Base-by-base conservation (phyloP, 208 protist genomes). In the Porcisia hertigi region DNA sequence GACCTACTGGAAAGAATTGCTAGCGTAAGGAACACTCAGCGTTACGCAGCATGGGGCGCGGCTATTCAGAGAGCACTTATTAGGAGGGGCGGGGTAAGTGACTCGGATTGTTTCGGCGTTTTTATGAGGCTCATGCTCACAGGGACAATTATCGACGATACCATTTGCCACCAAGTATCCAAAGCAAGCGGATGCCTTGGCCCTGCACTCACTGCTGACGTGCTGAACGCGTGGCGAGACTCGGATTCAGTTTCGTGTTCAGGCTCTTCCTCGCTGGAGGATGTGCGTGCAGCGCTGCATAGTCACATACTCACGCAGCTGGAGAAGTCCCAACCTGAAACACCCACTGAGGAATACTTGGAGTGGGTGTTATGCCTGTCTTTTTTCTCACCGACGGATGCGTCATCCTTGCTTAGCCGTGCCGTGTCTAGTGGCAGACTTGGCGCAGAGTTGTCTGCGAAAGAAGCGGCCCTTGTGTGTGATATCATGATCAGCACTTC, bases 301-400 rank as follows among this genome's bases (percentile, higher is more conserved):
- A 20, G 49, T 6, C 47, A 36, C 30, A 57, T 71, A 43, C 47
- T 43, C 43, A 16, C 23, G 47, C 47, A 16, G 30, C 66, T 71
- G 1, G 49, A 52, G 49, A 11, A 57, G 47, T 57, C 47, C 18
- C 66, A 57, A n/a, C 25, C 45, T 23, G 47, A 71, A 43, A 20
- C 66, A 36, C 30, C 47, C 30, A 57, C 66, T 53, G 47, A 41
- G 23, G 66, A 71, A 41, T 71, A 71, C 25, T 43, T 71, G 43
- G 16, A 52, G 43, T 81, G 76, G 76, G 23, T 81, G 34, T 54
- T 59, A 39, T 75, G 76, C 53, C 71, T 81, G 18, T 81, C 76
- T 14, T 81, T 81, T 76, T 67, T 81, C 14, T 81, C 76, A 25
- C 41, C 1, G 8, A 6, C 36, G 8, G 73, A 76, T 30, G 43